These are phyloP conservation scores for Arabidopsis arenosa DNA, from an alignment of 345 rosid genomes.

Conservation along the genomic window DNA sequence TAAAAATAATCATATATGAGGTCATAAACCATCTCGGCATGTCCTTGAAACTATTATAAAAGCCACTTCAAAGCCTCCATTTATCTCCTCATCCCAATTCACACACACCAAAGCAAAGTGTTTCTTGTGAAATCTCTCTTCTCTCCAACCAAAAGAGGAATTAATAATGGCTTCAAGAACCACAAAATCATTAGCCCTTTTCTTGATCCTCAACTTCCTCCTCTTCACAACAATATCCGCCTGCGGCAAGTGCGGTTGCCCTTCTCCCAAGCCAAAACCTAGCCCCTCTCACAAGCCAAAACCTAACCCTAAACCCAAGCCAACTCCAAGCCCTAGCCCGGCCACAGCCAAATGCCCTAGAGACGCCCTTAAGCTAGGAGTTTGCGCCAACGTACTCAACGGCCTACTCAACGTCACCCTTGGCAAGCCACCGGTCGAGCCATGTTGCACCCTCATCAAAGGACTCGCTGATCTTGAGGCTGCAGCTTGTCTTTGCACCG, in stretches of 20 bases:
- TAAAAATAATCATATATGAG: conserved; percentile 15
- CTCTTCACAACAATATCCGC: conserved; percentile 55
- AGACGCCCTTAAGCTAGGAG: conserved; percentile 55
- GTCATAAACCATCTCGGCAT: conserved; percentile 24
- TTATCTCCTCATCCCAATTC: conserved; percentile 30
- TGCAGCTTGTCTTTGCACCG: conserved; percentile 66
- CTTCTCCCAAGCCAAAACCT: conserved; percentile 57
- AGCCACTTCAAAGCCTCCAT: conserved; percentile 37
- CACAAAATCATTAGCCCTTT: conserved; percentile 53
- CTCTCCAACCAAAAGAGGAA: conserved; percentile 1
- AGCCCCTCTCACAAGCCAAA: conserved; percentile 38
- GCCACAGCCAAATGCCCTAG: conserved; percentile 43
- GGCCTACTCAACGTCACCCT: conserved; percentile 48
- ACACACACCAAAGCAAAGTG: conserved; percentile 8
- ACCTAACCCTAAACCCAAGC: conserved; percentile 44
- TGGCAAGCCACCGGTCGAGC: conserved; percentile 51
- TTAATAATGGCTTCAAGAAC: conserved; percentile 55
- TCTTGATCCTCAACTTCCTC: conserved; percentile 57
- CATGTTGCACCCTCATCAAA: conserved; percentile 53
- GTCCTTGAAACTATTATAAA: conserved; percentile 51
- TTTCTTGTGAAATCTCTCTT: conserved; percentile 27
- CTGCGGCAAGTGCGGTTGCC: conserved; percentile 51
- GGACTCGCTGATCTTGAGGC: conserved; percentile 61
- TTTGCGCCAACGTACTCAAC: conserved; percentile 51
- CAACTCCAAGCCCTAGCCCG: conserved; percentile 45